phyloP scores from a whole-genome alignment of 2,329 filamentous ascomycete genomes.

The Mycocentrospora acerina region DNA sequence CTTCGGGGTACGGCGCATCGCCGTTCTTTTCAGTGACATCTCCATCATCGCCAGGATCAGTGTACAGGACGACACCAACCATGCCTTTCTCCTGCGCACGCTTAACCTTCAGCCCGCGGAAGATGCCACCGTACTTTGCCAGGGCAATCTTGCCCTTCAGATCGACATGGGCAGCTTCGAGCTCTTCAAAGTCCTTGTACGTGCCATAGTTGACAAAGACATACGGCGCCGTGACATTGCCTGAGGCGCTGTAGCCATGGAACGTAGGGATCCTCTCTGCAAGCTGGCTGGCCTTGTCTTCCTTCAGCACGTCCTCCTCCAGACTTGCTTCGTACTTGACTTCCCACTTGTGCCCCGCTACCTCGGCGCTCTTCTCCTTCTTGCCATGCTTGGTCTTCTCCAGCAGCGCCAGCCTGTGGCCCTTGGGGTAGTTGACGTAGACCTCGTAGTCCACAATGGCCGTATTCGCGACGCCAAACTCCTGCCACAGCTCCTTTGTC shows the following conservation, averaged over 20 bases:
- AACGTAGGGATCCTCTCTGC: constrained; percentile 80
- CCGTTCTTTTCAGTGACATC: constrained; percentile 80
- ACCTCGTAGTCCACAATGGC: constrained; percentile 53
- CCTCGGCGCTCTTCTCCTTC: constrained; percentile 34
- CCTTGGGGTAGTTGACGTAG: constrained; percentile 54
- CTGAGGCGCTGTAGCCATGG: constrained; percentile 90
- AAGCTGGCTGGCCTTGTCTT: constrained; percentile 77
- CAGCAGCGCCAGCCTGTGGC: constrained; percentile 49
- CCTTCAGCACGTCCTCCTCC: constrained; percentile 79
- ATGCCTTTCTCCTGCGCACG: constrained; percentile 88
- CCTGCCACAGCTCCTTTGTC: constrained; percentile 52
- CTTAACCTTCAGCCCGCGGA: constrained; percentile 90
- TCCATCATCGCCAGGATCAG: constrained; percentile 87
- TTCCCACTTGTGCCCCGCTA: constrained; percentile 48
- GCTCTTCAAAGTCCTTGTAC: constrained; percentile 80
- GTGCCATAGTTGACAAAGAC: constrained; percentile 93
- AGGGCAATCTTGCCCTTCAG: constrained; percentile 85
- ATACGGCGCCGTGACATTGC: constrained; percentile 84
- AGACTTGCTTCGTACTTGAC: constrained; percentile 78
- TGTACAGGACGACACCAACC: constrained; percentile 81
- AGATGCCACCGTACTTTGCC: constrained; percentile 80
- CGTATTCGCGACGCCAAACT: constrained; percentile 50
- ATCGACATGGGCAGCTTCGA: constrained; percentile 71
- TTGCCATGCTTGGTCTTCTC: constrained; percentile 57
- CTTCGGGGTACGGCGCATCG: constrained; percentile 75